Base-by-base conservation (phyloP, 306 rosid genomes). In the Gleditsia sinensis region DNA sequence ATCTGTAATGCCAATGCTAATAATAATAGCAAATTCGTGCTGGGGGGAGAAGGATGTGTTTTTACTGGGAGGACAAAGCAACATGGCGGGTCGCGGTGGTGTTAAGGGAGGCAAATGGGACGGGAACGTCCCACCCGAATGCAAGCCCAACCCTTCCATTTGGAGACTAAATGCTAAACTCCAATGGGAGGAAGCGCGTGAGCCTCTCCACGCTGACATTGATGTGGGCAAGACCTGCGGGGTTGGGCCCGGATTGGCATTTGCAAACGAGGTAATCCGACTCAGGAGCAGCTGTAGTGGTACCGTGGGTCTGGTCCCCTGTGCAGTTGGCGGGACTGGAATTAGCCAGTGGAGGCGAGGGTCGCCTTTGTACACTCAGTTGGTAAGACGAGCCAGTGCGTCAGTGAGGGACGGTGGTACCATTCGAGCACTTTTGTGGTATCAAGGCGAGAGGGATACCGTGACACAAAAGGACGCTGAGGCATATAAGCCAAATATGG, bases 31-130 rank as follows among this genome's bases (percentile, higher is more conserved):
- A n/a, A n/a, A n/a, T 7, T 53, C 62, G 10, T 45, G 54, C 1
- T 24, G 0, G 11, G 68, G 57, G 14, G 57, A 19, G 0, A 68
- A 14, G 56, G 81, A 76, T 73, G 76, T 90, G 0, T 87, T 87
- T 69, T 69, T 90, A 20, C 76, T 90, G 8, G 90, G 78, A 1
- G 96, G 92, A 3, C 92, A 87, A 62, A 90, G 96, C 84, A 90
- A 90, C 88, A 90, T 90, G 90, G 92, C 88, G 8, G 96, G 96
- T 1, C 80, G 85, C 0, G 92, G 96, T 5, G 89, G 89, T 0
- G 90, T 90, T 19, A 9, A 1, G 0, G 63, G 30, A 1, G 76
- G 81, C 0, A 76, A 71, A 43, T 83, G 88, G 85, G 78, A 84
- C 43, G 77, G 82, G 0, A 19, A 72, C 9, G 78, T 83, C 10